A percentile compares a stretch with the other conserved stretches of the same genome.
These are phyloP conservation scores for Hirsutella thompsonii DNA, from an alignment of 2,329 filamentous ascomycete species.

Conservation along the genomic window DNA sequence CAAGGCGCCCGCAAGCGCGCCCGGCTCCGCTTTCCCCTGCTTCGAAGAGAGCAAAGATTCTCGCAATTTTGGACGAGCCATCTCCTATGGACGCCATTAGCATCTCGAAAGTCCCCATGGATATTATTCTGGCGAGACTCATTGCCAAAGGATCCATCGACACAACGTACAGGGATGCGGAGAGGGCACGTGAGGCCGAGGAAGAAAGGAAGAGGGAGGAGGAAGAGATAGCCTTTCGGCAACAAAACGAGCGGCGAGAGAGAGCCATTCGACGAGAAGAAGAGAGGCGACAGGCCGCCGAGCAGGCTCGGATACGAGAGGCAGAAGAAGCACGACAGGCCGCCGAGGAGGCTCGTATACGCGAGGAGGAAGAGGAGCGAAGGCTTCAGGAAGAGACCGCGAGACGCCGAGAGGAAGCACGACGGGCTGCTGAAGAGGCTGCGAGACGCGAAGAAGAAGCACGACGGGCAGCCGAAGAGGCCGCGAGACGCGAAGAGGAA, in stretches of 20 bases:
- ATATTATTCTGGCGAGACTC: neutral
- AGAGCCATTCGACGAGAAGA: neutral
- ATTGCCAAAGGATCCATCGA: neutral
- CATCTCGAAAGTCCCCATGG: too few relatives aligned
- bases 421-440: slow-evolving; percentile 10
- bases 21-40: too few relatives aligned
- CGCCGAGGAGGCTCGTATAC: too few relatives aligned
- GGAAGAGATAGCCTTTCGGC: slow-evolving; percentile 8
- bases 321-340: slow-evolving; percentile 10
- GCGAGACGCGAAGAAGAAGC: too few relatives aligned
- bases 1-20: too few relatives aligned
- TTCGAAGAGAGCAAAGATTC: too few relatives aligned
- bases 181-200: slow-evolving; percentile 11
- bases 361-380: too few relatives aligned
- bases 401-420: slow-evolving; percentile 13
- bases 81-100: too few relatives aligned
- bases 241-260: neutral
- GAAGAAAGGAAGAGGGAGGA: slow-evolving; percentile 14
- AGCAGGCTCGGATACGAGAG: neutral
- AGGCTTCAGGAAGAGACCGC: slow-evolving; percentile 11
- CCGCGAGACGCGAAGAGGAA: slow-evolving; percentile 12
- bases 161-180: slow-evolving; percentile 6
- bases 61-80: too few relatives aligned
- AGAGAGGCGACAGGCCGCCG: slow-evolving; percentile 1
- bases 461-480: too few relatives aligned